phyloP scores from a whole-genome alignment of 2,329 filamentous ascomycete species.

The Pseudogymnoascus sp. region DNA sequence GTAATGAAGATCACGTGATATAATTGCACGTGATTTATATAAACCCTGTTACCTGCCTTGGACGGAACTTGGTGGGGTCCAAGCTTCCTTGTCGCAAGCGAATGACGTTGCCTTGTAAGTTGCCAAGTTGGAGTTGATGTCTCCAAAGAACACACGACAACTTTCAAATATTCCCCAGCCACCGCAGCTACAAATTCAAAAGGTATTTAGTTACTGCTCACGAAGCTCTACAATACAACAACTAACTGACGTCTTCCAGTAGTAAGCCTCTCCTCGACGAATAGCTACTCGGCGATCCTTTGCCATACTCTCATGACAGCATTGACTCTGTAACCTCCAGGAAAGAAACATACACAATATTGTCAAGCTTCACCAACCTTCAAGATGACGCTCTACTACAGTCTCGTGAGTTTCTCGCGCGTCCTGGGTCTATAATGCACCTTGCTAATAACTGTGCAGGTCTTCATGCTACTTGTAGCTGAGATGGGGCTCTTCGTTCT shows the following conservation, averaged over 20 bases:
- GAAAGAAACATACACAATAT: background rate
- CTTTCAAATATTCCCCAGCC: background rate
- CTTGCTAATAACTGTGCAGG: constrained; percentile 41
- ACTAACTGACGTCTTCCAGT: background rate
- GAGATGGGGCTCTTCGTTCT: constrained; percentile 79
- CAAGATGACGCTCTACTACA: constrained; percentile 46
- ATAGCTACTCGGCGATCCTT: background rate
- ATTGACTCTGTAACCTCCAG: constrained; percentile 10
- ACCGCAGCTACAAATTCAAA: background rate
- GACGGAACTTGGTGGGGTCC: constrained; percentile 17
- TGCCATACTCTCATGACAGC: background rate
- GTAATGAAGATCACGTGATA: background rate
- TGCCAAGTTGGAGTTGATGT: constrained; percentile 7
- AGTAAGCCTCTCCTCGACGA: background rate
- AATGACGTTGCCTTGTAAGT: constrained; percentile 9
- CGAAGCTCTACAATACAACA: background rate
- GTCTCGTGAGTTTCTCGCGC: constrained; percentile 34
- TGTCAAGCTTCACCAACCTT: constrained; percentile 14
- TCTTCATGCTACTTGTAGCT: constrained; percentile 73
- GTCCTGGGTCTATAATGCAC: background rate
- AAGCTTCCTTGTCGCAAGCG: constrained; percentile 6
- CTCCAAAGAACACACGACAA: constrained; percentile 7
- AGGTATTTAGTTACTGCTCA: background rate
- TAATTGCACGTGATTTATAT: background rate
- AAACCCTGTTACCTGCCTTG: constrained; percentile 18